Evolutionary conservation across 2,329 filamentous ascomycete species (phyloP), one percentile per base, ranked within the genome.

Genomic region (Talaromyces rugulosus): DNA sequence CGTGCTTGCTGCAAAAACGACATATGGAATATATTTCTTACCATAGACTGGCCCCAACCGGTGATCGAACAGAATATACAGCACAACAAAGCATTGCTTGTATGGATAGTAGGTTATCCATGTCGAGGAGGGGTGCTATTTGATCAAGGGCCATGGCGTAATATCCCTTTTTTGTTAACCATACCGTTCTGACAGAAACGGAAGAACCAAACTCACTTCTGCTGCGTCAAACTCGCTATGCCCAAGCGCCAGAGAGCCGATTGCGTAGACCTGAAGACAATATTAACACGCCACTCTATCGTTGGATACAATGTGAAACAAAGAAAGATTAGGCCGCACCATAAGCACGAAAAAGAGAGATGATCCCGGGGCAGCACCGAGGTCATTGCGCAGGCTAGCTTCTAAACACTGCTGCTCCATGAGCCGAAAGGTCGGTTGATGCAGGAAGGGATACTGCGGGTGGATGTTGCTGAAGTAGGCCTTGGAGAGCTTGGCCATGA

Each of bases 391-490:
- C 51, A 54, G 33, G 42, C 63, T 66, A 11, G 64, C 62, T 59
- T 59, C 53, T 23, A 68, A 42, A 9, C 71, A 68, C 12, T 65
- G 58, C 14, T 67, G 63, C 53, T 77, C 74, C 74, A 72, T 75
- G 3, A 18, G 12, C 3, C 63, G 58, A 52, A 75, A 74, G 0
- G 74, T 77, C 2, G 70, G 70, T 14, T 68, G 64, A 61, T 78
- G 76, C 2, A 78, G 64, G 57, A 77, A 77, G 0, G 75, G 75
- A 55, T 76, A 78, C 54, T 77, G 75, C 0, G 72, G 65, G 44
- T 77, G 75, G 9, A 78, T 74, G 30, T 75, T 74, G 34, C 72
- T 64, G 56, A 78, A 78, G 59, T 75, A 78, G n/a, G 75, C 74
- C 47, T 66, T 64, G 0, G 70, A 68, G 51, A 73, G 63, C 44